Base-by-base conservation (phyloP, 2,329 filamentous ascomycete species). In the Beauveria rudraprayagi region DNA sequence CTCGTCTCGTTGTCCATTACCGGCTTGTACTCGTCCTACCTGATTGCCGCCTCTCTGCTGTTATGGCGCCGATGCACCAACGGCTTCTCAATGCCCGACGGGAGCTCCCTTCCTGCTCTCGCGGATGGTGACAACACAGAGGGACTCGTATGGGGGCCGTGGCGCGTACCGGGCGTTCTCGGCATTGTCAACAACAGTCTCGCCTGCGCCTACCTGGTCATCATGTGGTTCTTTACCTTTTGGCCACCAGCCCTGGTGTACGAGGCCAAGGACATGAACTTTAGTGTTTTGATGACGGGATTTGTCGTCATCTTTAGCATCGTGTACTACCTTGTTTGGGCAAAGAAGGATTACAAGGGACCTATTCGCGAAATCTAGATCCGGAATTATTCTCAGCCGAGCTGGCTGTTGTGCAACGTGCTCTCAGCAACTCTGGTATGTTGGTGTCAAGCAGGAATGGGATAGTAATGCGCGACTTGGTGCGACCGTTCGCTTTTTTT, bases 151-250 rank as follows among this genome's bases (percentile, higher is more conserved):
- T 85, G 82, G 83, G 83, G 83, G 0, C 81, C 82, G 0, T 85
- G 81, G 76, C 78, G 76, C 40, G 63, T 85, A 0, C 78, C 78
- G 0, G 81, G 81, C 2, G 65, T 74, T 0, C 66, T 81, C 2
- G 83, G 83, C 0, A 80, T 77, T 8, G 66, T 78, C n/a, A 85
- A 84, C 67, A 86, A 85, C 61, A 67, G 73, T 1, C 80, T 83
- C 52, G 77, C 82, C 1, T 81, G 79, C 65, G 57, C 74, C 2
- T 86, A 83, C 66, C 76, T 80, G 67, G 55, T 79, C 1, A 78
- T 84, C 37, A 73, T 84, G 2, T 76, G 81, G 16, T 85, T 86
- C 69, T 85, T 80, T 75, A 78, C 74, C n/a, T 80, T 84, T 51
- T 83, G 78, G 78, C 81, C 72, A 1, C 73, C 75, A 2, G 66